A percentile compares a stretch with the other conserved stretches of the same genome.
Conservation (phyloP, 2,329 filamentous ascomycete genomes). For the Dothistroma pini region DNA sequence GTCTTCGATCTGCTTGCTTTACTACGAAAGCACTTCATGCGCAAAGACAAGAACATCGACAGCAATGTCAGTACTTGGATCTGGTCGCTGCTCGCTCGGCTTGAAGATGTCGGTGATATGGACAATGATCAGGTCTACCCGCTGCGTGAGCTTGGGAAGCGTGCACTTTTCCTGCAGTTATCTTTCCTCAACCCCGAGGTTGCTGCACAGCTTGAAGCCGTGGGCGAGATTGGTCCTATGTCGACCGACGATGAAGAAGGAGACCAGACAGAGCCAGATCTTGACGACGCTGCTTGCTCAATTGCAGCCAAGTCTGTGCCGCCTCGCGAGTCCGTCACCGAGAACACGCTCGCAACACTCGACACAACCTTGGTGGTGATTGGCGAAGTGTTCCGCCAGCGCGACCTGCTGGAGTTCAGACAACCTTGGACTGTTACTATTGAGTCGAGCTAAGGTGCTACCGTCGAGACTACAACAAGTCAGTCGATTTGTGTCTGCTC, state of each 20-base stretch:
- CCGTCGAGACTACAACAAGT: background rate
- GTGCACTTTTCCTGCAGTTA: conserved; percentile 48
- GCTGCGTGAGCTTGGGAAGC: conserved; percentile 74
- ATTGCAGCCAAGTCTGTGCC: background rate
- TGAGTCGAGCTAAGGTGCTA: background rate
- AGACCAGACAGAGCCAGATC: background rate
- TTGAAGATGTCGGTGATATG: conserved; percentile 67
- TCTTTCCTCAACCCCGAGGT: conserved; percentile 27
- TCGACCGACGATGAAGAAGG: background rate
- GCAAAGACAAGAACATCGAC: conserved; percentile 56
- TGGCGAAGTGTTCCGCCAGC: conserved; percentile 85
- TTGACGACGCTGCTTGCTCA: conserved; percentile 3
- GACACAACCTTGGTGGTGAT: conserved; percentile 90
- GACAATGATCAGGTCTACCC: conserved; percentile 70
- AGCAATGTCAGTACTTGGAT: conserved; percentile 74
- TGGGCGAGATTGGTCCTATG: conserved; percentile 19
- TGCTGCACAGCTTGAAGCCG: conserved; percentile 27
- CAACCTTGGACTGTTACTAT: conserved; percentile 23
- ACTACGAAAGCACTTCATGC: conserved; percentile 58
- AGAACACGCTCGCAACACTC: conserved; percentile 58
- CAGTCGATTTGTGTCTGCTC: background rate
- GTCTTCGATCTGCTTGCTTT: conserved; percentile 63
- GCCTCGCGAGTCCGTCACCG: background rate
- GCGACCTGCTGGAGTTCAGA: conserved; percentile 75
- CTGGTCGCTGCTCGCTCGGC: conserved; percentile 74